Base-by-base conservation (phyloP, 768 basidiomycete species). In the Filobasidium floriforme region DNA sequence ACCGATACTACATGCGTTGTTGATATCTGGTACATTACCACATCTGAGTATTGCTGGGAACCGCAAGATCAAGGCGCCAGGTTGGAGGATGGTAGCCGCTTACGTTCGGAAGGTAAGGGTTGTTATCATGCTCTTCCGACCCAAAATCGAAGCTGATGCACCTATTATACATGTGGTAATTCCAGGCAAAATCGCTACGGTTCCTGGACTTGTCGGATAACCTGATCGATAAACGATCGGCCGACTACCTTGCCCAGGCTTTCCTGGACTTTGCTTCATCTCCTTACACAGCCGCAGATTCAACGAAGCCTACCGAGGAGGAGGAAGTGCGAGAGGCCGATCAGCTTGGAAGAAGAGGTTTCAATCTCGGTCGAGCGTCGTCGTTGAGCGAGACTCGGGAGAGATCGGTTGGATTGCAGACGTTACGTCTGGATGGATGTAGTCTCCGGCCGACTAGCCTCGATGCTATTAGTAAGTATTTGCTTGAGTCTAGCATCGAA, bases 201-300 rank as follows among this genome's bases (percentile, higher is more conserved):
- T 96, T 92, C 79, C 83, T 97, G 41, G 93, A 99, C 76, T 79
- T 99, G 28, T 92, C 91, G 1, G 89, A 90, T 66, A 96, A 89
- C 68, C 76, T 81, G 1, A 78, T 96, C 67, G 94, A 97, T 75
- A 90, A 89, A 77, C 88, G 86, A 75, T 83, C 88, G 0, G 82
- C 91, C 18, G 93, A 97, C 60, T 88, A 86, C 69, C 83, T 98
- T 54, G 86, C 89, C 0, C 83, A 83, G 28, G 86, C 88, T 1
- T 80, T 57, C 24, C 7, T 96, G 19, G 77, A 83, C 1, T 73
- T 41, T 18, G 18, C 29, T n/a, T 29, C 68, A 51, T n/a, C 67
- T 10, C 29, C 60, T 32, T 29, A 40, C 7, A n/a, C 26, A 41
- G 4, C n/a, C 24, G 18, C 1, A n/a, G 62, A 40, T 2, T 26